These are phyloP conservation scores for Magnaporthiopsis poae DNA, from an alignment of 2,329 filamentous ascomycete species.

Conservation along the genomic window DNA sequence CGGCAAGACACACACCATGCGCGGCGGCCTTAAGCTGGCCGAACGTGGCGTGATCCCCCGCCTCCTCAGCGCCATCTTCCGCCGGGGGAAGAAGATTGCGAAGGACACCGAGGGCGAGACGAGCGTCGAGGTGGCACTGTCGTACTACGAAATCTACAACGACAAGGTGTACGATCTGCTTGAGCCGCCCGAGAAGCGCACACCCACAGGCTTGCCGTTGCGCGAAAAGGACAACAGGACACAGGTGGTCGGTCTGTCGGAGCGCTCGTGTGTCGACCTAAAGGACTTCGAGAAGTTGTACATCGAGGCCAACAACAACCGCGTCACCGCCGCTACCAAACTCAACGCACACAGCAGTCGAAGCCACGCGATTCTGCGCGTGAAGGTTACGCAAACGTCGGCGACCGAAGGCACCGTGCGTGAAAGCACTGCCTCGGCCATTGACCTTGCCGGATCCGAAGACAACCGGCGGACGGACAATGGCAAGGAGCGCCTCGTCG, in stretches of 20 bases:
- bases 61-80: slow-evolving; percentile 74
- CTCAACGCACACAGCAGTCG: slow-evolving; percentile 84
- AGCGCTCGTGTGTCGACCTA: slow-evolving; percentile 69
- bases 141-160: slow-evolving; percentile 96
- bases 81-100: slow-evolving; percentile 71
- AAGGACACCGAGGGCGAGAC: slow-evolving; percentile 67
- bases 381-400: slow-evolving; percentile 73
- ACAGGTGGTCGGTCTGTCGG: slow-evolving; percentile 74
- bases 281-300: slow-evolving; percentile 87
- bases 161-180: slow-evolving; percentile 90
- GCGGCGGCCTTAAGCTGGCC: slow-evolving; percentile 74
- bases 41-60: slow-evolving; percentile 83
- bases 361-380: slow-evolving; percentile 81
- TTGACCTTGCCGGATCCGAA: slow-evolving; percentile 89
- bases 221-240: slow-evolving; percentile 81
- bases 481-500: slow-evolving; percentile 81
- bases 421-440: slow-evolving; percentile 80
- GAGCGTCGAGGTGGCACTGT: slow-evolving; percentile 63
- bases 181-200: slow-evolving; percentile 78
- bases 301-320: slow-evolving; percentile 83
- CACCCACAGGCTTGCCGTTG: slow-evolving; percentile 67
- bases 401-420: slow-evolving; percentile 46
- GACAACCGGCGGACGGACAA: slow-evolving; percentile 93
- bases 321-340: slow-evolving; percentile 82
- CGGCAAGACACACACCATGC: slow-evolving; percentile 93